phyloP scores from a whole-genome alignment of 1,284 basidiomycete species.

The Singerocomus inundabilis region DNA sequence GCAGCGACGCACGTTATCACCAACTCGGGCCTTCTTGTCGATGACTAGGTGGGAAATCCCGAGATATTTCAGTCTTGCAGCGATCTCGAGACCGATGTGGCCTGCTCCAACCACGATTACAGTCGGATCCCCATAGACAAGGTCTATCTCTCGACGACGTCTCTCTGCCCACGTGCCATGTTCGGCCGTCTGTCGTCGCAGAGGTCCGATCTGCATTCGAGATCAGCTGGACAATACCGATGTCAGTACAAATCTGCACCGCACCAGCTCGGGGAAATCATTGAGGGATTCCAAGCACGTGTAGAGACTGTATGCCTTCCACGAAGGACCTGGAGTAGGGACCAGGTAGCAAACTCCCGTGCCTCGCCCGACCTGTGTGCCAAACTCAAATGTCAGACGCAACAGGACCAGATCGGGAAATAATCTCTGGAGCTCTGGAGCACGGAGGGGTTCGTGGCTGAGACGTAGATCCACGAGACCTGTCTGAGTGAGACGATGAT shows the following conservation, averaged over 20 bases:
- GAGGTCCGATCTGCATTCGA: constrained; percentile 18
- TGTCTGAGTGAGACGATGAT: constrained; percentile 33
- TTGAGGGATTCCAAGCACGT: constrained; percentile 52
- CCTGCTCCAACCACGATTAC: constrained; percentile 38
- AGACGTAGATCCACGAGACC: constrained; percentile 27
- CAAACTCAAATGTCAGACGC: constrained; percentile 27
- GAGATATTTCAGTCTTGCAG: constrained; percentile 38
- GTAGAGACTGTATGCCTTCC: constrained; percentile 36
- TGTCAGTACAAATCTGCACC: background rate
- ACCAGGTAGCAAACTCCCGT: constrained; percentile 21
- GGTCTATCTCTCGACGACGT: constrained; percentile 25
- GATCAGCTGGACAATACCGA: constrained; percentile 1
- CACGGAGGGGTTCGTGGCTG: constrained; percentile 15
- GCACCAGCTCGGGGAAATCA: constrained; percentile 41
- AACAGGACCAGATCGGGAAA: constrained; percentile 28
- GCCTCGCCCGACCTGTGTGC: constrained; percentile 27
- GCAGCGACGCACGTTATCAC: constrained; percentile 29
- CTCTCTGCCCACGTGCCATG: constrained; percentile 30
- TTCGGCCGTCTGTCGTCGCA: constrained; percentile 21
- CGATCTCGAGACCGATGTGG: constrained; percentile 37
- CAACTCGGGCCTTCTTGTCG: constrained; percentile 35
- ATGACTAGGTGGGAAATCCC: constrained; percentile 37
- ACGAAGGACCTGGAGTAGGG: constrained; percentile 14
- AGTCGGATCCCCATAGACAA: constrained; percentile 28
- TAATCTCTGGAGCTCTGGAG: constrained; percentile 23